phyloP scores from a whole-genome alignment of 169 alveolate species.

The Blepharisma undulans region DNA sequence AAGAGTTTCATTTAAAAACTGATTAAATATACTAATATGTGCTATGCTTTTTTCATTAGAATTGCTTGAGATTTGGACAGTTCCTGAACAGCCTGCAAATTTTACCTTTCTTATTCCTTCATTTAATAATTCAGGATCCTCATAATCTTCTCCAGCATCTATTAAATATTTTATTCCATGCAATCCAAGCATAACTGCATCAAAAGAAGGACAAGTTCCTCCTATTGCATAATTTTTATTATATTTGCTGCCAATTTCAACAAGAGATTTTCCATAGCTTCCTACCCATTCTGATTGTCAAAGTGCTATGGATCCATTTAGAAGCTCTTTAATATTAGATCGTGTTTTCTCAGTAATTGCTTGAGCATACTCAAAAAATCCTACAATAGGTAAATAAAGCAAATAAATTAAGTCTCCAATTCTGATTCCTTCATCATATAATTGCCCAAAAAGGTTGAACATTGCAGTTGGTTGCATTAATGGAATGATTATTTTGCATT shows the following conservation, averaged over 20 bases:
- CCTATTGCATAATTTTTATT: background rate
- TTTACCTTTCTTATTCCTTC: conserved; percentile 1
- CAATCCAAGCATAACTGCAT: background rate
- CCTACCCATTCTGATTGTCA: background rate
- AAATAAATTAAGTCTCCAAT: background rate
- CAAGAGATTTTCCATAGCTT: background rate
- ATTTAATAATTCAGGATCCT: background rate
- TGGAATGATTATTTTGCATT: background rate
- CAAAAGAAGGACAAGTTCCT: background rate
- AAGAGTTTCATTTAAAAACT: background rate
- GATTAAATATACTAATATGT: background rate
- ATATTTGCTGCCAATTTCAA: background rate
- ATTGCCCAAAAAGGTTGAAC: background rate
- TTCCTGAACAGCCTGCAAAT: conserved; percentile 9
- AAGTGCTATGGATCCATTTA: background rate
- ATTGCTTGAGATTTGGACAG: background rate
- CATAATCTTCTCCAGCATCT: background rate
- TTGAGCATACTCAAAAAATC: background rate
- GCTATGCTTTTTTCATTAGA: background rate
- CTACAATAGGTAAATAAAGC: background rate
- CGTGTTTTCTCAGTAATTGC: background rate
- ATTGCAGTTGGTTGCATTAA: background rate
- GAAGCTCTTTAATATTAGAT: background rate
- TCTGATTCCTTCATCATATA: background rate
- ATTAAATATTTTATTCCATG: background rate